Evolutionary conservation across 768 basidiomycete genomes (phyloP).

Genomic region (Amanita molliuscula): DNA sequence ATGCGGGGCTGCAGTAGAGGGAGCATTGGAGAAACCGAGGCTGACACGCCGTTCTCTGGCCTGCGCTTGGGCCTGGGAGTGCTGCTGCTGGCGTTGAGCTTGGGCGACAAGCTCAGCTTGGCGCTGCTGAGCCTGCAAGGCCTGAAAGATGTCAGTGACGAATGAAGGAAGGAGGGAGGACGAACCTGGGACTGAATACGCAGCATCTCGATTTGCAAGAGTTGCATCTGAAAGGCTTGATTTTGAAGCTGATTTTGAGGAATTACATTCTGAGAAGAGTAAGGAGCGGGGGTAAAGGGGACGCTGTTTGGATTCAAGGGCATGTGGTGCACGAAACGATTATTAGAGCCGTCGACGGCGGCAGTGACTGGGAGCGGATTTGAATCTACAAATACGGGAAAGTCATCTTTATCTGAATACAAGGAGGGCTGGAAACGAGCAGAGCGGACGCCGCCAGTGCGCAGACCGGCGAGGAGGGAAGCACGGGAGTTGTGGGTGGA

Average conservation of each 20-base stretch:
- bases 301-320: conserved; percentile 44
- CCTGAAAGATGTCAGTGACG: conserved; percentile 25
- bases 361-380: conserved; percentile 52
- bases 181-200: conserved; percentile 56
- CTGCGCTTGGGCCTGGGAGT: conserved; percentile 27
- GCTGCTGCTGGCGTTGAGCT: conserved; percentile 41
- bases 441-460: conserved; percentile 86
- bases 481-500: conserved; percentile 54
- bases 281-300: conserved; percentile 34
- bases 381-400: conserved; percentile 38
- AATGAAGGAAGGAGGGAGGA: not conserved
- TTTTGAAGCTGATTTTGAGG: conserved; percentile 39
- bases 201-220: conserved; percentile 78
- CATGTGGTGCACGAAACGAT: conserved; percentile 52
- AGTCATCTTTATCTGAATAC: conserved; percentile 46
- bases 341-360: conserved; percentile 58
- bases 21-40: conserved; percentile 33
- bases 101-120: conserved; percentile 64
- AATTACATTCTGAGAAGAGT: conserved; percentile 20
- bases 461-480: conserved; percentile 79
- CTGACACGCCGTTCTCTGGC: conserved; percentile 37
- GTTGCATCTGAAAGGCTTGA: conserved; percentile 70
- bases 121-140: conserved; percentile 64
- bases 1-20: conserved; percentile 67
- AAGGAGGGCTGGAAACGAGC: conserved; percentile 30